These are phyloP conservation scores for Umbelopsis sp. DNA, from an alignment of 371 early-diverging fungal genomes.

Conservation along the genomic window DNA sequence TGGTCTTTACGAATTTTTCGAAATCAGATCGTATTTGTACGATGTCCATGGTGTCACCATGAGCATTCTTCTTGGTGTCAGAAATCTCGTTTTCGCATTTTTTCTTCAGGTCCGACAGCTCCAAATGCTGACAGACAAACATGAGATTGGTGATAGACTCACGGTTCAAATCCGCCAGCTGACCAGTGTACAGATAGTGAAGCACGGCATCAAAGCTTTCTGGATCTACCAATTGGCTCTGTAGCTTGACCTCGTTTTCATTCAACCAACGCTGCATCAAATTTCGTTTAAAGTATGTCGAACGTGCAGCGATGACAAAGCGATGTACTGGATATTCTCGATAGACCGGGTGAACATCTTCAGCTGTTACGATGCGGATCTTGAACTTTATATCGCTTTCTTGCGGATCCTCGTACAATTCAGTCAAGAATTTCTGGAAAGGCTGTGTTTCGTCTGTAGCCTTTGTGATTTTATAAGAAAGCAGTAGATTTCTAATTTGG, in stretches of 20 bases:
- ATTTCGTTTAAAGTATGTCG: constrained; percentile 29
- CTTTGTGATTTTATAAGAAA: constrained; percentile 44
- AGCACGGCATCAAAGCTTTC: constrained; percentile 34
- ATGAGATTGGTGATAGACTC: constrained; percentile 30
- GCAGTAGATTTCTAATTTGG: constrained; percentile 36
- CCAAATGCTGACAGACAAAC: constrained; percentile 35
- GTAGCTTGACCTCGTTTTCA: constrained; percentile 25
- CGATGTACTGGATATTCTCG: constrained; percentile 39
- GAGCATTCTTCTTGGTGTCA: constrained; percentile 22
- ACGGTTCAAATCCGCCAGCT: constrained; percentile 26
- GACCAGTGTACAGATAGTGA: constrained; percentile 42
- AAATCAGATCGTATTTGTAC: constrained; percentile 37
- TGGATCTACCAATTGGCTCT: constrained; percentile 31
- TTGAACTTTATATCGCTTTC: constrained; percentile 38
- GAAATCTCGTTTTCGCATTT: constrained; percentile 24
- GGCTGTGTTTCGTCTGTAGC: constrained; percentile 45
- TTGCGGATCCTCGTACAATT: constrained; percentile 29
- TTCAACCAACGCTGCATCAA: constrained; percentile 30
- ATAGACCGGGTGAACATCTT: background rate
- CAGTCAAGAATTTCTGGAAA: constrained; percentile 34
- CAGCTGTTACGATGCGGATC: constrained; percentile 19
- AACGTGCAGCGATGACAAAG: constrained; percentile 39
- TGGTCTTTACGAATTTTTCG: constrained; percentile 29
- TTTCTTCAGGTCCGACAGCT: constrained; percentile 25
- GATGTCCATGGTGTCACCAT: constrained; percentile 31